Evolutionary conservation across 164 flowering plant genomes (phyloP), one percentile per base, ranked within the genome.

Genomic region (Saururus chinensis): DNA sequence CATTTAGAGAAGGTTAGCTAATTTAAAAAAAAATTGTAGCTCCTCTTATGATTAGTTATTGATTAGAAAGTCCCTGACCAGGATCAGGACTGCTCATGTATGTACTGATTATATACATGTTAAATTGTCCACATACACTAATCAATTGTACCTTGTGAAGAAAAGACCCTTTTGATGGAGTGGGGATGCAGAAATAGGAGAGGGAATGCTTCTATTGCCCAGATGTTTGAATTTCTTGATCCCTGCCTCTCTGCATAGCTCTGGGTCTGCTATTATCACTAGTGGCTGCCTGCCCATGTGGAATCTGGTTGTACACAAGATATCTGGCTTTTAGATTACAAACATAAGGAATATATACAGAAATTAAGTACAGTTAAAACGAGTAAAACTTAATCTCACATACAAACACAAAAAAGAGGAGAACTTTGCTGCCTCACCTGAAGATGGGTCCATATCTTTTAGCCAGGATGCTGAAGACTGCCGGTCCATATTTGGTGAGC

Each of bases 271-370:
- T 60, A 91, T 74, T 16, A 95, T 91, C 40, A 95, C 79, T 64
- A 95, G 65, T 9, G 99, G 97, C 57, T 95, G 99, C 67, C 96
- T 87, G 0, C 97, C 99, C 95, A 95, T 82, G 21, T 87, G 97
- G 71, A 91, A 95, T 74, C 99, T 93, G 78, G 62, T 51, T 41
- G 59, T 25, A 52, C n/a, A 35, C 14, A 45, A 45, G 49, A 45
- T 30, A 30, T 30, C 37, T 30, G 2, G 37, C 2, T 30, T 30
- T 30, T 22, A 56, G 59, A 11, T 16, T 11, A 24, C 23, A 9
- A 35, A 22, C 35, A 7, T 14, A 17, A 24, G 40, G 17, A 9
- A 9, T 25, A 25, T 0, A 11, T 16, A 25, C 19, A 51, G 26
- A 42, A 25, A 54, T n/a, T 30, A 30, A 2, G 37, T 30, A 6